phyloP scores from a whole-genome alignment of 441 rosid species.

The Populus tomentosa region DNA sequence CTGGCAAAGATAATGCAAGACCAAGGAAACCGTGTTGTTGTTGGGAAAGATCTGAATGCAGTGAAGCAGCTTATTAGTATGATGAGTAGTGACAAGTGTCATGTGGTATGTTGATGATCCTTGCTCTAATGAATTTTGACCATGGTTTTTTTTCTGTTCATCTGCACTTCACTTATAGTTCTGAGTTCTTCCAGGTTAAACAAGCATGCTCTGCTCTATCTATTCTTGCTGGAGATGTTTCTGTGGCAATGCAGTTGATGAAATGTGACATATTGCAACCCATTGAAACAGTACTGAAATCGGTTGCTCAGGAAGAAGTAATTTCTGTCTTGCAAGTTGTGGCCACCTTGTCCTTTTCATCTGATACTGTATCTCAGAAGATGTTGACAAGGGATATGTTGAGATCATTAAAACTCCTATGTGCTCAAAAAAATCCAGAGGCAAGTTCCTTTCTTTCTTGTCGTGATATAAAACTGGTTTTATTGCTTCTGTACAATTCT shows the following conservation, averaged over 20 bases:
- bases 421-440: constrained; percentile 79
- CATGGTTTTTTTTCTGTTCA: constrained; percentile 2
- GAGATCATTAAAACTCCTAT: constrained; percentile 67
- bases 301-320: constrained; percentile 65
- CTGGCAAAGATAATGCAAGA: constrained; percentile 96
- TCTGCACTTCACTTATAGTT: constrained; percentile 19
- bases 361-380: constrained; percentile 85
- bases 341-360: constrained; percentile 76
- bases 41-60: constrained; percentile 99
- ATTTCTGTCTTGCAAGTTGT: constrained; percentile 89
- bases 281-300: constrained; percentile 75
- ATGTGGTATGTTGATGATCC: constrained; percentile 61
- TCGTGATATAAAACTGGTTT: neutral
- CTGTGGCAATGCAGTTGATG: constrained; percentile 88
- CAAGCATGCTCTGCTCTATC: constrained; percentile 96
- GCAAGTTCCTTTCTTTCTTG: constrained; percentile 34
- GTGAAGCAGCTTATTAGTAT: constrained; percentile 96
- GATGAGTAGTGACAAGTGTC: constrained; percentile 91
- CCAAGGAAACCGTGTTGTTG: constrained; percentile 76
- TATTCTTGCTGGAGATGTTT: constrained; percentile 86
- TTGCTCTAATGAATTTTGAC: constrained; percentile 10
- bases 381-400: constrained; percentile 80
- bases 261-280: constrained; percentile 98
- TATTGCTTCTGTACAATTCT: constrained; percentile 11
- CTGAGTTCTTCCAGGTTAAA: constrained; percentile 61